Percentiles rank a stretch among this genome's conserved stretches.
phyloP scores from a whole-genome alignment of 148 eudicot genomes.

The Camellia sinensis region DNA sequence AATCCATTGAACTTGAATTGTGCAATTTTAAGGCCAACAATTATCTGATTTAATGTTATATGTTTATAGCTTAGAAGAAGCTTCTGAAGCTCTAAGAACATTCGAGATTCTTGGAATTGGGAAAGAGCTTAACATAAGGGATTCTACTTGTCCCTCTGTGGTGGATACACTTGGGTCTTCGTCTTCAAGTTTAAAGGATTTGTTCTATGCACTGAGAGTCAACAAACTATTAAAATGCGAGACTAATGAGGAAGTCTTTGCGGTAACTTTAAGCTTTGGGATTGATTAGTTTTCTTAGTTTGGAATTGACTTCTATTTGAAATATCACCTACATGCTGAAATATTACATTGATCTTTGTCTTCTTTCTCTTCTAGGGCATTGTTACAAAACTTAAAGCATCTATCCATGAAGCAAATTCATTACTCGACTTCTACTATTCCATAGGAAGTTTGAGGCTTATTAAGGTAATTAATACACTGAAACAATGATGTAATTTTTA shows the following conservation, averaged over 20 bases:
- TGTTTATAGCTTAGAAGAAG: conserved; percentile 63
- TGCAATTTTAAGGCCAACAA: not conserved
- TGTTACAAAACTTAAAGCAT: conserved; percentile 58
- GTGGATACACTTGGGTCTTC: conserved; percentile 47
- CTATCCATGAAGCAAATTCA: conserved; percentile 47
- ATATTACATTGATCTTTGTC: not conserved
- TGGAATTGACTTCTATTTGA: not conserved
- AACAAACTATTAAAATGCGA: conserved; percentile 61
- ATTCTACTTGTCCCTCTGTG: conserved; percentile 51
- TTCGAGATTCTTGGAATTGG: conserved; percentile 71
- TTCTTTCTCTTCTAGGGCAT: conserved; percentile 39
- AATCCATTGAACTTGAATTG: not conserved
- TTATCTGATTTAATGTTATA: not conserved
- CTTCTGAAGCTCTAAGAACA: conserved; percentile 74
- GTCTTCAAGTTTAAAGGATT: conserved; percentile 59
- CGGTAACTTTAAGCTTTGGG: conserved; percentile 38
- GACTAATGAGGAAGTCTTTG: conserved; percentile 35
- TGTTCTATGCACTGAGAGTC: conserved; percentile 62
- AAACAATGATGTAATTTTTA: not conserved
- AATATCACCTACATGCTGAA: not conserved
- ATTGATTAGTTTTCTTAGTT: not conserved
- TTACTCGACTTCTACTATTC: conserved; percentile 71
- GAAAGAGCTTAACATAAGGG: conserved; percentile 40
- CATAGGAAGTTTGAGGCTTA: conserved; percentile 61
- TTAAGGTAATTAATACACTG: conserved; percentile 55